Evolutionary conservation across 768 basidiomycete genomes (phyloP).

Genomic region (Lentinula sp.): DNA sequence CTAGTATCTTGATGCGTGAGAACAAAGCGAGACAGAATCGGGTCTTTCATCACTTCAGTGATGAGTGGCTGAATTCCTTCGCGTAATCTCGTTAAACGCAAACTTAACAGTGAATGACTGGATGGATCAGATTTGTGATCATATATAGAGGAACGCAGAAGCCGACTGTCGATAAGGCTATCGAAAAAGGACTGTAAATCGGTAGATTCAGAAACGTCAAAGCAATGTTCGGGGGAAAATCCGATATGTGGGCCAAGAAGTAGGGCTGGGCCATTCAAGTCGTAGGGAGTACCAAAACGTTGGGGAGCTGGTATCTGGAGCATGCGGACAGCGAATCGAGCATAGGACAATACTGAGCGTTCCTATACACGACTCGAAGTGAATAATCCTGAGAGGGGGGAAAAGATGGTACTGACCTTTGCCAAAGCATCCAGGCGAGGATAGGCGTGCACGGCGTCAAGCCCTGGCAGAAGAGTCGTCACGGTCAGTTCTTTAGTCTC

Average conservation of each 20-base stretch:
- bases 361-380: not conserved
- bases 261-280: not conserved
- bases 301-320: not conserved
- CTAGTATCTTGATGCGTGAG: not conserved
- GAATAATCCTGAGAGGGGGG: too few species aligned
- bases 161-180: not conserved
- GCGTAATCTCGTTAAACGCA: not conserved
- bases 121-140: not conserved
- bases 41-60: not conserved
- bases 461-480: not conserved
- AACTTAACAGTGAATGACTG: not conserved
- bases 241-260: not conserved
- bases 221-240: not conserved
- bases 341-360: not conserved
- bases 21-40: not conserved
- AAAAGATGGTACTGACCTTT: not conserved
- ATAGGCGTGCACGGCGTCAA: not conserved
- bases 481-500: not conserved
- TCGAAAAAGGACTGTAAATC: not conserved
- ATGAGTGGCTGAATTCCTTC: not conserved
- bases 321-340: not conserved
- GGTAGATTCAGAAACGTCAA: not conserved
- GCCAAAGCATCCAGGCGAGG: not conserved
- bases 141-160: too few species aligned
- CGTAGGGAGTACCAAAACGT: not conserved